phyloP scores from a whole-genome alignment of 2,329 filamentous ascomycete genomes.

The Thielaviopsis ethacetica region DNA sequence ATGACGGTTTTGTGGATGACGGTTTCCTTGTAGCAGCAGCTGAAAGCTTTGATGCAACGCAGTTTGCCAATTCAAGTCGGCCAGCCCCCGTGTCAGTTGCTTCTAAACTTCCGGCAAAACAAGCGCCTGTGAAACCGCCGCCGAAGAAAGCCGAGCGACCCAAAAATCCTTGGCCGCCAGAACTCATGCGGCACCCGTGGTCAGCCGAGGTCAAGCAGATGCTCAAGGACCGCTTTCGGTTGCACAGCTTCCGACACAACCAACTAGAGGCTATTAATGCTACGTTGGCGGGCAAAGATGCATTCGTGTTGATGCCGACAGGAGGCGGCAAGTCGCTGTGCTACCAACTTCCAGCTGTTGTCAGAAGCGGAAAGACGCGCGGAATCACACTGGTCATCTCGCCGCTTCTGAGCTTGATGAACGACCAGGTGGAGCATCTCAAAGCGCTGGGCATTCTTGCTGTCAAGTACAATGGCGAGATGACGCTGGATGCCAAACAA shows the following conservation, averaged over 20 bases:
- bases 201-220: slow-evolving; percentile 67
- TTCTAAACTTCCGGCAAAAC: slow-evolving; percentile 12
- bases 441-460: slow-evolving; percentile 61
- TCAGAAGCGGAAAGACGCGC: slow-evolving; percentile 61
- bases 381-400: slow-evolving; percentile 94
- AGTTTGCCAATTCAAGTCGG: background rate
- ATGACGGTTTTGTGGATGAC: slow-evolving; percentile 9
- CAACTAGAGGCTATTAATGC: slow-evolving; percentile 94
- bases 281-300: slow-evolving; percentile 71
- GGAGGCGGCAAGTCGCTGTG: slow-evolving; percentile 94
- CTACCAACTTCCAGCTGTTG: slow-evolving; percentile 82
- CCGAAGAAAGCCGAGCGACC: slow-evolving; percentile 25
- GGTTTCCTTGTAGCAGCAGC: slow-evolving; percentile 12
- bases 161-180: slow-evolving; percentile 25
- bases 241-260: slow-evolving; percentile 76
- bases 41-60: background rate
- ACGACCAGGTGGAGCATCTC: slow-evolving; percentile 84
- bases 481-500: slow-evolving; percentile 42
- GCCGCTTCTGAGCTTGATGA: slow-evolving; percentile 86
- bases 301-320: slow-evolving; percentile 94
- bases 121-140: slow-evolving; percentile 18
- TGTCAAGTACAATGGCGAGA: slow-evolving; percentile 66
- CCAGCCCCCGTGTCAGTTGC: background rate
- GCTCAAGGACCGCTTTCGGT: slow-evolving; percentile 69
- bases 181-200: slow-evolving; percentile 57